Evolutionary conservation across 2,329 filamentous ascomycete genomes (phyloP).

Genomic region (Tothia fuscella): DNA sequence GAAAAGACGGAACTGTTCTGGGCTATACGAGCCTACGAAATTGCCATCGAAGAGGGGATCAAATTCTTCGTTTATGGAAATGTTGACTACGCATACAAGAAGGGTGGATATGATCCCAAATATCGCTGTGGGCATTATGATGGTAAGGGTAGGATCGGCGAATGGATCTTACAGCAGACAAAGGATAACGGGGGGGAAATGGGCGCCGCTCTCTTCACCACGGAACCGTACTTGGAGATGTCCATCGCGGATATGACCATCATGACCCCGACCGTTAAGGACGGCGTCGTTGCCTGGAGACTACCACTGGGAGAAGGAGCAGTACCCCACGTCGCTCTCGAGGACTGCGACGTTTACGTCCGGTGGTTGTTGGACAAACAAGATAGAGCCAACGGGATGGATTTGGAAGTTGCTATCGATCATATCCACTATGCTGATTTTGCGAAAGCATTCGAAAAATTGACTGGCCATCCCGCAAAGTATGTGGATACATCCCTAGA

Average conservation of each 20-base stretch:
- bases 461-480: slow-evolving; percentile 21
- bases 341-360: slow-evolving; percentile 19
- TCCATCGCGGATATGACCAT: slow-evolving; percentile 13
- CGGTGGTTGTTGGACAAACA: slow-evolving; percentile 21
- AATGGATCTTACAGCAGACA: slow-evolving; percentile 18
- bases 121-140: slow-evolving; percentile 39
- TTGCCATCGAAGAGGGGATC: slow-evolving; percentile 24
- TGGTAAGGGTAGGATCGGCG: slow-evolving; percentile 25
- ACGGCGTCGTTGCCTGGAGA: slow-evolving; percentile 17
- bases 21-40: slow-evolving; percentile 26
- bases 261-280: slow-evolving; percentile 17
- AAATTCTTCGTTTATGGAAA: slow-evolving; percentile 37
- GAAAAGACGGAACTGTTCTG: slow-evolving; percentile 42
- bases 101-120: slow-evolving; percentile 33
- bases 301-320: slow-evolving; percentile 18
- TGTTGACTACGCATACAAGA: slow-evolving; percentile 39
- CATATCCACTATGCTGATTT: slow-evolving; percentile 20
- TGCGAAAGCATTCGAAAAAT: slow-evolving; percentile 20
- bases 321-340: slow-evolving; percentile 18
- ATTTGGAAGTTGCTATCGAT: slow-evolving; percentile 19
- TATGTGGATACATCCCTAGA: slow-evolving; percentile 19
- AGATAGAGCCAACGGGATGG: slow-evolving; percentile 16
- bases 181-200: slow-evolving; percentile 15
- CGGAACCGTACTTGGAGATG: slow-evolving; percentile 23
- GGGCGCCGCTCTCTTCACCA: slow-evolving; percentile 20